phyloP scores from a whole-genome alignment of 495 filamentous ascomycete species.

The Clavariopsis aquatica region DNA sequence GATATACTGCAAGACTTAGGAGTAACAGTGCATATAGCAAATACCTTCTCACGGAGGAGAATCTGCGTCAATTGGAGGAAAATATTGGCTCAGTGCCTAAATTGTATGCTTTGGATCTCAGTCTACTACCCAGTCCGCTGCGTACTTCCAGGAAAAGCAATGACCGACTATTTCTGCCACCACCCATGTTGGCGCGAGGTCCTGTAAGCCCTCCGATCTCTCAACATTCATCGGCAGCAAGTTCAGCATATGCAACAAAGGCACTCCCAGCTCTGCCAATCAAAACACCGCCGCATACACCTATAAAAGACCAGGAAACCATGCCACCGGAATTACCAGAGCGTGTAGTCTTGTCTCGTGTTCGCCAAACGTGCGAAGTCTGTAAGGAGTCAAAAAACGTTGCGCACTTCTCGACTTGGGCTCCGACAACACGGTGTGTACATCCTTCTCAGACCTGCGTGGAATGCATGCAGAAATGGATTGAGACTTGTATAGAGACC shows the following conservation, averaged over 20 bases:
- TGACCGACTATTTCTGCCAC: neutral
- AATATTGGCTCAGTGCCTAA: slow-evolving; percentile 11
- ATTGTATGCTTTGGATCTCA: slow-evolving; percentile 3
- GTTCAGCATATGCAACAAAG: neutral
- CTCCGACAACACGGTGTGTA: slow-evolving; percentile 1
- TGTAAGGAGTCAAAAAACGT: slow-evolving; percentile 13
- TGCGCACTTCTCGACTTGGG: neutral
- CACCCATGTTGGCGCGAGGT: neutral
- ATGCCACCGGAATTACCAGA: neutral
- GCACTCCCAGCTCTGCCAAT: neutral
- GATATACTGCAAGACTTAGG: neutral
- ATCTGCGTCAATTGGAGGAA: slow-evolving; percentile 12
- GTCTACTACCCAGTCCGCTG: slow-evolving; percentile 5
- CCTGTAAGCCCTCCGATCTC: neutral
- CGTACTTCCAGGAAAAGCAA: neutral
- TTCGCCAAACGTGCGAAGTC: slow-evolving; percentile 8
- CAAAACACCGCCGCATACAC: neutral
- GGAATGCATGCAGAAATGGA: slow-evolving; percentile 21
- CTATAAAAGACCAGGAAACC: neutral
- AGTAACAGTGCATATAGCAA: neutral
- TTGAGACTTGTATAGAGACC: slow-evolving; percentile 12
- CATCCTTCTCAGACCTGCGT: slow-evolving; percentile 15
- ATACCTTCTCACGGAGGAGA: slow-evolving; percentile 8
- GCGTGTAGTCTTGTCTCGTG: neutral
- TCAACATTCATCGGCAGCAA: neutral